These are phyloP conservation scores for Adansonia madagascariensis DNA, from an alignment of 441 rosid species.

Conservation along the genomic window DNA sequence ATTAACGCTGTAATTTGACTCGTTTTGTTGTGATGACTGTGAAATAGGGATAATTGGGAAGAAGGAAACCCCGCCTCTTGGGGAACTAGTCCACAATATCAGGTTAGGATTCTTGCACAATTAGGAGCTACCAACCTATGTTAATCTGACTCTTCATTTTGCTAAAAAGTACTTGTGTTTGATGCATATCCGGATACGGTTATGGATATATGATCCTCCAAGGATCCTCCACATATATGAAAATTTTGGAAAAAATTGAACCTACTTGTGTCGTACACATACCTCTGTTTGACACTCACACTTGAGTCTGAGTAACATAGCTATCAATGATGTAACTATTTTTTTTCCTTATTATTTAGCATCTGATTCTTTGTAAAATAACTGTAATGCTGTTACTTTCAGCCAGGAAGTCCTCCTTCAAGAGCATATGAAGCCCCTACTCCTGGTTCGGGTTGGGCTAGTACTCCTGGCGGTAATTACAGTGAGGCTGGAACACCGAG, in stretches of 20 bases:
- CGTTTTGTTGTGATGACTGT: conserved; percentile 6
- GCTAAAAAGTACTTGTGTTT: too few relatives aligned
- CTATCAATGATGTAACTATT: not conserved
- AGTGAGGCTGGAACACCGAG: conserved; percentile 95
- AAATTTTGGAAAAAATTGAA: too few relatives aligned
- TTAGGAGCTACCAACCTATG: not conserved
- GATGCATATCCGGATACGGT: too few relatives aligned
- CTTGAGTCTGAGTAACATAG: too few relatives aligned
- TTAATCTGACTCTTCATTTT: too few relatives aligned
- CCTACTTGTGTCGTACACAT: too few relatives aligned
- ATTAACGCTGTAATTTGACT: conserved; percentile 14
- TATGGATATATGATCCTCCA: too few relatives aligned
- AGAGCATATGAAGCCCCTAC: conserved; percentile 94
- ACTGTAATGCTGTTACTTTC: conserved; percentile 28
- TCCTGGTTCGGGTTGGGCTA: conserved; percentile 95
- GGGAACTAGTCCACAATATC: conserved; percentile 94
- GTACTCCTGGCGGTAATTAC: conserved; percentile 88
- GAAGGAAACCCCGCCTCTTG: conserved; percentile 88
- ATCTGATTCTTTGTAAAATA: not conserved
- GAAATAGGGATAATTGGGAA: conserved; percentile 87
- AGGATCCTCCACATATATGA: too few relatives aligned
- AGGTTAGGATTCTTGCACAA: conserved; percentile 47
- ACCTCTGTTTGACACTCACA: too few relatives aligned
- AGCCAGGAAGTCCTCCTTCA: conserved; percentile 95
- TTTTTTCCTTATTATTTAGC: conserved; percentile 6